Evolutionary conservation across 306 rosid genomes (phyloP).

Genomic region (Fragaria iinumae): DNA sequence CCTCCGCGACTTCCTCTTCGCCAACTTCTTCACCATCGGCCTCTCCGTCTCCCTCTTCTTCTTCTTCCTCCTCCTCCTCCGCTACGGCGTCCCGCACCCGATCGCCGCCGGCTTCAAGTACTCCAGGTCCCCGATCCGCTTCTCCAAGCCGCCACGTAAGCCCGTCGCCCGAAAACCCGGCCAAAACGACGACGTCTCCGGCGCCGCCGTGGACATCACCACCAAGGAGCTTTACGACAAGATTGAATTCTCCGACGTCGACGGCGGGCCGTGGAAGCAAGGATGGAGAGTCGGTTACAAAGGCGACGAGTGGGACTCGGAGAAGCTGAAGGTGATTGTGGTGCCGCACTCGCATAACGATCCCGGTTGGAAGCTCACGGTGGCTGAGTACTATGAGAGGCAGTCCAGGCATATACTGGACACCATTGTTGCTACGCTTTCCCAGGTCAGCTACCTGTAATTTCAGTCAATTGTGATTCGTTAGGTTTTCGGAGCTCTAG

Average conservation of each 20-base stretch:
- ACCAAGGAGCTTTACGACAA: slow-evolving; percentile 77
- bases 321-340: slow-evolving; percentile 81
- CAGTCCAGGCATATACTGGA: slow-evolving; percentile 85
- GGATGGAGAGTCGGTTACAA: slow-evolving; percentile 83
- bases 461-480: not conserved
- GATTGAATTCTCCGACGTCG: slow-evolving; percentile 75
- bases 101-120: slow-evolving; percentile 45
- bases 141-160: slow-evolving; percentile 25
- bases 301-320: slow-evolving; percentile 92
- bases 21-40: slow-evolving; percentile 80
- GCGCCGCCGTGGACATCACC: slow-evolving; percentile 72
- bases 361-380: slow-evolving; percentile 98
- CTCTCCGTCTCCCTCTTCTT: slow-evolving; percentile 52
- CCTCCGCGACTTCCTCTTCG: slow-evolving; percentile 62
- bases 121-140: slow-evolving; percentile 31
- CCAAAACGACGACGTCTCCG: slow-evolving; percentile 21
- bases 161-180: slow-evolving; percentile 44
- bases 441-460: slow-evolving; percentile 46
- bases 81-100: slow-evolving; percentile 80
- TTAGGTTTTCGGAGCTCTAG: not conserved
- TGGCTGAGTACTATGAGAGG: slow-evolving; percentile 80
- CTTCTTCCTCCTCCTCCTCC: slow-evolving; percentile 62
- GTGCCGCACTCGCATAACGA: slow-evolving; percentile 99
- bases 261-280: slow-evolving; percentile 97
- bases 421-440: slow-evolving; percentile 80